phyloP scores from a whole-genome alignment of 2,329 filamentous ascomycete species.

The Aspergillus terreus region DNA sequence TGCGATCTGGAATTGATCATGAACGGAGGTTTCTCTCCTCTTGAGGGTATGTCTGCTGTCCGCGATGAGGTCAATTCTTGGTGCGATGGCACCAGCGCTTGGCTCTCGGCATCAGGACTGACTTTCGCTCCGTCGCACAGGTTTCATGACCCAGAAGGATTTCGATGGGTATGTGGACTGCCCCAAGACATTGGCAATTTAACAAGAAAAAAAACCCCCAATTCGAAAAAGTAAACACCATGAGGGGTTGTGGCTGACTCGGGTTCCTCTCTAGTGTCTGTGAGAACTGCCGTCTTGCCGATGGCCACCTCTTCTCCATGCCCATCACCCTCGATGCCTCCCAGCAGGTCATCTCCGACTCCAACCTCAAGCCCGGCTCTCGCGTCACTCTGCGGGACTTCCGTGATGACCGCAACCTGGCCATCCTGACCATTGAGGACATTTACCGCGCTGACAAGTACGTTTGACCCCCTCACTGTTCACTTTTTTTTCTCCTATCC shows the following conservation, averaged over 20 bases:
- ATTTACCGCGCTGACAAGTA: conserved; percentile 95
- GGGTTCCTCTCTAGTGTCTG: conserved; percentile 63
- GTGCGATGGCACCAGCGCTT: conserved; percentile 7
- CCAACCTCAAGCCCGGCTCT: conserved; percentile 73
- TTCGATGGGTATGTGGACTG: conserved; percentile 71
- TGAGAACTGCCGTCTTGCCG: conserved; percentile 76
- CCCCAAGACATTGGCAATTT: conserved; percentile 1
- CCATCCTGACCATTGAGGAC: conserved; percentile 92
- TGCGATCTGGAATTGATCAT: conserved; percentile 97
- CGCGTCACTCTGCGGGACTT: conserved; percentile 89
- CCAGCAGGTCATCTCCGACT: conserved; percentile 68
- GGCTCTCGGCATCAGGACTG: conserved; percentile 2
- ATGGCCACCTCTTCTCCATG: conserved; percentile 92
- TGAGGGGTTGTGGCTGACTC: conserved; percentile 8
- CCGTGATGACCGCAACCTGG: conserved; percentile 92
- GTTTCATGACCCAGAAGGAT: conserved; percentile 96
- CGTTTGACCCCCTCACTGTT: conserved; percentile 28
- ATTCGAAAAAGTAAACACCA: neutral
- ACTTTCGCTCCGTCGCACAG: conserved; percentile 45
- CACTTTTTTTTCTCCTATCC: neutral
- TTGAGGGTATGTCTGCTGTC: conserved; percentile 69
- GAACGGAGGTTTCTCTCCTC: conserved; percentile 94
- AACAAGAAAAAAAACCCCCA: neutral
- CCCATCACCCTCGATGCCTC: conserved; percentile 90
- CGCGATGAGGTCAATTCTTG: conserved; percentile 1